phyloP scores from a whole-genome alignment of 805 yeast species.

The Pichia gijzeniarum region DNA sequence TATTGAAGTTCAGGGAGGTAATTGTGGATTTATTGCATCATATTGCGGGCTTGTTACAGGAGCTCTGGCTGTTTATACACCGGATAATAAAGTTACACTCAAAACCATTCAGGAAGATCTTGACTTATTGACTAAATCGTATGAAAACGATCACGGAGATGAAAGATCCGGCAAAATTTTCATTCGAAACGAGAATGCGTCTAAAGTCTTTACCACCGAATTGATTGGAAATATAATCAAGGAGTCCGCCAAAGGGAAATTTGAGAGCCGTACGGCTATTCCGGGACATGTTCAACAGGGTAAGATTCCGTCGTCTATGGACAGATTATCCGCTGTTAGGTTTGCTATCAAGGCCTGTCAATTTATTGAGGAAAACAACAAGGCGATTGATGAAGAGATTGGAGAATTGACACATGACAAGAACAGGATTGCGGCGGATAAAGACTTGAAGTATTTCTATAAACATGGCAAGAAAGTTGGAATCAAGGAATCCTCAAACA shows the following conservation, averaged over 20 bases:
- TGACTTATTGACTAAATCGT: conserved; percentile 58
- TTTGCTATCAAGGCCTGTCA: conserved; percentile 86
- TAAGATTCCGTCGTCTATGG: conserved; percentile 90
- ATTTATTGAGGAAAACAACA: conserved; percentile 59
- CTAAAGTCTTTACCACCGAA: conserved; percentile 74
- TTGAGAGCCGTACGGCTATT: conserved; percentile 89
- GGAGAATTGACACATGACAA: conserved; percentile 12
- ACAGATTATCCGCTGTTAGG: conserved; percentile 83
- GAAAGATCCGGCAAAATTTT: conserved; percentile 80
- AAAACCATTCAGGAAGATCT: conserved; percentile 71
- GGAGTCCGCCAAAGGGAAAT: conserved; percentile 60
- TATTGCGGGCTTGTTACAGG: conserved; percentile 82
- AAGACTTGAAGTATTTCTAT: conserved; percentile 45
- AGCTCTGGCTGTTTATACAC: conserved; percentile 85
- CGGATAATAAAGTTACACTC: conserved; percentile 74
- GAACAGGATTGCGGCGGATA: conserved; percentile 22
- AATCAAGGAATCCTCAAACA: conserved; percentile 30
- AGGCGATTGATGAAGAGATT: conserved; percentile 12
- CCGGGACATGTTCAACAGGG: conserved; percentile 99
- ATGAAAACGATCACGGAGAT: conserved; percentile 68
- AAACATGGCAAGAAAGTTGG: conserved; percentile 40
- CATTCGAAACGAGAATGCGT: conserved; percentile 78
- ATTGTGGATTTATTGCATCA: conserved; percentile 89
- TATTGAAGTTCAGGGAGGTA: conserved; percentile 97
- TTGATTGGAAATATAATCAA: conserved; percentile 77